phyloP scores from a whole-genome alignment of 2,329 filamentous ascomycete genomes.

The Clonostachys rosea region DNA sequence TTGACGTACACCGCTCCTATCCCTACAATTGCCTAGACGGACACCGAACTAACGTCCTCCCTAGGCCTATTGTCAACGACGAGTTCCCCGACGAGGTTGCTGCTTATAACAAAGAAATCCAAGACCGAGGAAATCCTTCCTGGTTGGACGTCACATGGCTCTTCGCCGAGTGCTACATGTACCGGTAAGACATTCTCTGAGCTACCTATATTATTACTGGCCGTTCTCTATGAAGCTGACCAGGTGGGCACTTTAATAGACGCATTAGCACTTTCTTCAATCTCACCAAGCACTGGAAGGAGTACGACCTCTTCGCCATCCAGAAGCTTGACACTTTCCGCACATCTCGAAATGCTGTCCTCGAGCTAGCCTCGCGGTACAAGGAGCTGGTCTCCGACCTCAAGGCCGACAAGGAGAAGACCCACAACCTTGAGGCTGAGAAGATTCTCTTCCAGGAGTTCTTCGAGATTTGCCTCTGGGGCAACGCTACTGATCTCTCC shows the following conservation, averaged over 20 bases:
- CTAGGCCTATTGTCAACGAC: slow-evolving; percentile 71
- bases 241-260: slow-evolving; percentile 24
- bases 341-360: slow-evolving; percentile 80
- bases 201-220: background rate
- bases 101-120: slow-evolving; percentile 81
- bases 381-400: slow-evolving; percentile 68
- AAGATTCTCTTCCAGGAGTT: slow-evolving; percentile 83
- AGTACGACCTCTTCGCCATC: slow-evolving; percentile 82
- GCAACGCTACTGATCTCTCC: slow-evolving; percentile 91
- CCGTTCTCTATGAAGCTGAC: background rate
- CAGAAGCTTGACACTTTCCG: slow-evolving; percentile 92
- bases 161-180: slow-evolving; percentile 91
- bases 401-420: slow-evolving; percentile 43
- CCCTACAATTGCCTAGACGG: background rate
- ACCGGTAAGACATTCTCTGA: slow-evolving; percentile 47
- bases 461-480: slow-evolving; percentile 96
- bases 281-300: slow-evolving; percentile 76
- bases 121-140: slow-evolving; percentile 64
- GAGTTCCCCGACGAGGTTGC: slow-evolving; percentile 74
- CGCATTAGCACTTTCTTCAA: slow-evolving; percentile 78
- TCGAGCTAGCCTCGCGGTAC: slow-evolving; percentile 79
- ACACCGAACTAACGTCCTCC: slow-evolving; percentile 2
- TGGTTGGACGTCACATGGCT: slow-evolving; percentile 91
- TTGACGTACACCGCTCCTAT: slow-evolving; percentile 54
- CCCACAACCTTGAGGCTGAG: slow-evolving; percentile 62